Base-by-base conservation (phyloP, 2,329 filamentous ascomycete species). In the Phaeophleospora eucalypticola region DNA sequence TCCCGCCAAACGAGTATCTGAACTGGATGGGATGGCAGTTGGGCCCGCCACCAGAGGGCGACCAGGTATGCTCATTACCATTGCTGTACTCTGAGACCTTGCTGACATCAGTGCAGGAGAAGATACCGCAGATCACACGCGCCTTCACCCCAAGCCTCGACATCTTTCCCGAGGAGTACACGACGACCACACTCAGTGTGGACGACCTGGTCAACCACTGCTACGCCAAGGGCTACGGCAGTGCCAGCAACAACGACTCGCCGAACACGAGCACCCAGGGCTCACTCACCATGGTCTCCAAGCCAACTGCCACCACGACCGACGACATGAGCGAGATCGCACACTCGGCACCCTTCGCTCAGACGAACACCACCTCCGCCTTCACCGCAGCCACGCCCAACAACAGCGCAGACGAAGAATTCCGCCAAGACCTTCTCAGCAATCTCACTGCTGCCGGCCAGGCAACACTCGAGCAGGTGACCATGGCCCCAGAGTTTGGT, bases 1-100 rank as follows among this genome's bases (percentile, higher is more conserved):
- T 75, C 40, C 58, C 67, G 17, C 72, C 75, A 16, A 59, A 63
- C 21, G 53, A 60, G 10, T 80, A 80, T 58, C 68, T 79, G 41
- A 41, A 62, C 7, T 56, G 59, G 33, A 69, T 75, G 57, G 74
- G 76, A 21, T 79, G 76, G 74, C 53, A 64, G 42, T 50, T 77
- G 44, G 50, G n/a, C 38, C 40, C 43, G 44, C 43, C 53, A 29
- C 34, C 41, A 12, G 46, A 44, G 4, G 37, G 32, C 42, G 46
- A 51, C 15, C 34, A 43, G 43, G 47, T 52, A 44, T 32, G 38
- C 18, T 32, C 15, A 15, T 24, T 21, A 21, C 18, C 16, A 12
- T 4, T 15, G 18, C 33, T 27, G 17, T 36, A n/a, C 19, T n/a
- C n/a, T n/a, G 14, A 12, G 9, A 12, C 29, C 6, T 16, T 7